Conservation (phyloP, 176 grass and related monocot genomes). For the Oryza nivara region DNA sequence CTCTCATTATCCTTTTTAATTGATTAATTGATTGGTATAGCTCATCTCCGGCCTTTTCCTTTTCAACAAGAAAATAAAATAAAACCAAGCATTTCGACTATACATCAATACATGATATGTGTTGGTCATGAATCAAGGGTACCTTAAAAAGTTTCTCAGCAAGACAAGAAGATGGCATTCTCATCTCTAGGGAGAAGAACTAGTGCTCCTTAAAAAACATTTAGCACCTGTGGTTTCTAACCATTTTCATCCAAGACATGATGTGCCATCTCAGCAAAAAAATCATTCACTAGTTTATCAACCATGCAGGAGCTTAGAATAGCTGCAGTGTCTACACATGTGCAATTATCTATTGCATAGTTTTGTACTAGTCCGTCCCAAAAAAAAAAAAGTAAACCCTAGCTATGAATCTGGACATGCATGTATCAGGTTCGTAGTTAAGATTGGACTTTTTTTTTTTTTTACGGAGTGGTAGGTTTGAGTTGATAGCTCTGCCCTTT, state of each 20-base stretch:
- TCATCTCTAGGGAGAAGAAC: neutral
- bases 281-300: neutral
- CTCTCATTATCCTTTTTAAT: neutral
- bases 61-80: neutral
- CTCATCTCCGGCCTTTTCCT: neutral
- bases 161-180: neutral
- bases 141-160: neutral
- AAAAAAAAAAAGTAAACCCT: too few species aligned
- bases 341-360: neutral
- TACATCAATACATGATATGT: neutral
- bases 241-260: neutral
- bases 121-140: neutral
- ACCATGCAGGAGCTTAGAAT: neutral
- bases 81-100: neutral
- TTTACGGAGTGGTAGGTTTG: neutral
- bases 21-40: neutral
- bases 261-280: neutral
- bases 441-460: too few species aligned
- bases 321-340: neutral
- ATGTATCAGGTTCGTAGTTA: too few species aligned
- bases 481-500: neutral
- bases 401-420: too few species aligned
- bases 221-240: too few species aligned
- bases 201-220: neutral
- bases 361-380: neutral